Conservation (phyloP, 805 yeast species). For the Cyberlindnera xylosilytica region DNA sequence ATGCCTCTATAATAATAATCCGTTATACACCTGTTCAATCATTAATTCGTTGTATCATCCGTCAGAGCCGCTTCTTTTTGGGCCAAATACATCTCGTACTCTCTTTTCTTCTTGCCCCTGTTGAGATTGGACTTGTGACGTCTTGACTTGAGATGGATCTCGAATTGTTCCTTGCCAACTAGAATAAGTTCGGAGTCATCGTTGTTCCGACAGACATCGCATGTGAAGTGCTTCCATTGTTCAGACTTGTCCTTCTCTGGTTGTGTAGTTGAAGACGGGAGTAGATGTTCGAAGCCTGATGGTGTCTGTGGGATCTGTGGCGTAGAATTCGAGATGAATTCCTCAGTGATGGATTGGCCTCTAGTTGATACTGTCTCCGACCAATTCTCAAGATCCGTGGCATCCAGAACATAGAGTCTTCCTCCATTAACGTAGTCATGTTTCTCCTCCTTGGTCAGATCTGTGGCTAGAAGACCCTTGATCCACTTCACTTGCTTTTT, state of each 20-base stretch:
- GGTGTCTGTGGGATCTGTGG: slow-evolving; percentile 35
- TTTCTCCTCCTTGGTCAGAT: slow-evolving; percentile 45
- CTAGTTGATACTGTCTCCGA: slow-evolving; percentile 46
- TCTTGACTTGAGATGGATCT: slow-evolving; percentile 62
- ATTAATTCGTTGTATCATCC: neutral
- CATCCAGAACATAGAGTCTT: slow-evolving; percentile 65
- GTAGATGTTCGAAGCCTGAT: slow-evolving; percentile 28
- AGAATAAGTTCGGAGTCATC: slow-evolving; percentile 55
- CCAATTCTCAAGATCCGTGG: slow-evolving; percentile 72
- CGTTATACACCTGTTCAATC: no score
- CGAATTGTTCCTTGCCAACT: slow-evolving; percentile 72
- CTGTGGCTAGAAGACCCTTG: slow-evolving; percentile 61
- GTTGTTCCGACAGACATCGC: slow-evolving; percentile 61
- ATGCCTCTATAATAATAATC: no score
- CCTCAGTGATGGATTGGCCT: slow-evolving; percentile 48
- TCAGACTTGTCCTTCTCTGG: slow-evolving; percentile 19
- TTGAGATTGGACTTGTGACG: slow-evolving; percentile 58
- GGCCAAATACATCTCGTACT: slow-evolving; percentile 44
- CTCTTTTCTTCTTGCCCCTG: slow-evolving; percentile 47
- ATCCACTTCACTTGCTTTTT: slow-evolving; percentile 91
- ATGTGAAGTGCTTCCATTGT: slow-evolving; percentile 66
- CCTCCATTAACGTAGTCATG: slow-evolving; percentile 56
- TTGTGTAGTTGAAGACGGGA: slow-evolving; percentile 8
- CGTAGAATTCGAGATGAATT: slow-evolving; percentile 31
- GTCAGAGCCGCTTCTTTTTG: slow-evolving; percentile 9